Base-by-base conservation (phyloP, 2,329 filamentous ascomycete species). In the Eutypa lata region DNA sequence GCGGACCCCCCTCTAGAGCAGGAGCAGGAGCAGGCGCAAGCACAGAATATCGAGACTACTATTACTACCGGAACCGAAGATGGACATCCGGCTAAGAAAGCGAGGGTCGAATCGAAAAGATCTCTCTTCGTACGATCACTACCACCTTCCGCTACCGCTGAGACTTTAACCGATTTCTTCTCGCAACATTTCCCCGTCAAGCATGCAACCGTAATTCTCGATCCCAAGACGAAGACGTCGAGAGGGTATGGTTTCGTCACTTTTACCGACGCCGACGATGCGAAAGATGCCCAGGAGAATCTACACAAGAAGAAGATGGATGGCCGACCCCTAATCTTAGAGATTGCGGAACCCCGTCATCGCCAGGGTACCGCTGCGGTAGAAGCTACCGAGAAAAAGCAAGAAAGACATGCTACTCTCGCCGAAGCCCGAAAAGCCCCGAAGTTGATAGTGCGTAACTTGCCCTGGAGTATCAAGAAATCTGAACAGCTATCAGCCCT, bases 241-340 rank as follows among this genome's bases (percentile, higher is more conserved):
- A 88, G 90, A 67, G 93, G 94, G 18, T 99, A 91, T 71, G 94
- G 94, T 50, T 99, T 99, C 72, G 93, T 99, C 53, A 97, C 94
- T 2, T 94, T 99, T 65, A 90, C 92, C 62, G 94, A 99, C 68
- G 83, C 89, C 28, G 92, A 97, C 60, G 94, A 99, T 76, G 92
- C 93, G 13, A 77, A 86, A 59, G 82, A 87, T 58, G 95, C 94
- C 18, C 82, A 89, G 67, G 82, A 87, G 53, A 88, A 95, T 68
- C 83, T 97, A 66, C 84, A 96, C 70, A 89, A 90, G 57, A 80
- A 88, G 45, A 75, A 84, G 24, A 83, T 96, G 62, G 83, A 91
- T 48, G 93, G 92, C 19, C 86, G 88, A 62, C 90, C 88, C 58
- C 86, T 99, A 64, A 86, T 86, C 53, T 83, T 97, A 50, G 94